Evolutionary conservation across 2,329 filamentous ascomycete species (phyloP).

Genomic region (Xylariaceae sp.): DNA sequence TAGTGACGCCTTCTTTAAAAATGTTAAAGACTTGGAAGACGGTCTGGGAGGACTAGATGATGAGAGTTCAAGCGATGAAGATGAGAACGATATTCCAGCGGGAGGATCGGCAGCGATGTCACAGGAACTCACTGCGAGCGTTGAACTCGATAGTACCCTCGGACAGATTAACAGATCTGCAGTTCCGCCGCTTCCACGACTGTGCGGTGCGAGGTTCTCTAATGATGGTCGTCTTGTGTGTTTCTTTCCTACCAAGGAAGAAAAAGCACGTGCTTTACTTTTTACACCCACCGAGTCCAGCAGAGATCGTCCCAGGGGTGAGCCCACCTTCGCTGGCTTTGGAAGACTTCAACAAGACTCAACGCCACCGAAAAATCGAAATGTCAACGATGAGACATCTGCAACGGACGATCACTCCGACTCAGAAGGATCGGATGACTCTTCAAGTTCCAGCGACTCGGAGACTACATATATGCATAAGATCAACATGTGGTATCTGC

Average conservation of each 20-base stretch:
- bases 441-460: conserved; percentile 54
- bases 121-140: conserved; percentile 53
- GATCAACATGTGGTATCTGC: conserved; percentile 53
- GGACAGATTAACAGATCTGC: conserved; percentile 47
- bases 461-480: conserved; percentile 60
- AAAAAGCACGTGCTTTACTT: conserved; percentile 49
- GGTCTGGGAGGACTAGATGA: conserved; percentile 55
- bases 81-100: conserved; percentile 56
- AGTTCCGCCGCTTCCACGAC: conserved; percentile 52
- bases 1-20: conserved; percentile 59
- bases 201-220: conserved; percentile 58
- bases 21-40: conserved; percentile 59
- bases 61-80: conserved; percentile 81
- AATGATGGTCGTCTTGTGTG: conserved; percentile 60
- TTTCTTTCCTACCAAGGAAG: conserved; percentile 66
- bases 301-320: conserved; percentile 46
- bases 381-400: conserved; percentile 45
- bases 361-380: conserved; percentile 41
- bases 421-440: conserved; percentile 44
- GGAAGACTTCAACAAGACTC: conserved; percentile 50
- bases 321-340: conserved; percentile 55
- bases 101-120: conserved; percentile 57
- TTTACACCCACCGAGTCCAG: conserved; percentile 41
- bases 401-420: conserved; percentile 48
- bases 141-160: conserved; percentile 49